Evolutionary conservation across 2,329 filamentous ascomycete species (phyloP), one percentile per base, ranked within the genome.

Genomic region (Beauveria scarabaeidicola): DNA sequence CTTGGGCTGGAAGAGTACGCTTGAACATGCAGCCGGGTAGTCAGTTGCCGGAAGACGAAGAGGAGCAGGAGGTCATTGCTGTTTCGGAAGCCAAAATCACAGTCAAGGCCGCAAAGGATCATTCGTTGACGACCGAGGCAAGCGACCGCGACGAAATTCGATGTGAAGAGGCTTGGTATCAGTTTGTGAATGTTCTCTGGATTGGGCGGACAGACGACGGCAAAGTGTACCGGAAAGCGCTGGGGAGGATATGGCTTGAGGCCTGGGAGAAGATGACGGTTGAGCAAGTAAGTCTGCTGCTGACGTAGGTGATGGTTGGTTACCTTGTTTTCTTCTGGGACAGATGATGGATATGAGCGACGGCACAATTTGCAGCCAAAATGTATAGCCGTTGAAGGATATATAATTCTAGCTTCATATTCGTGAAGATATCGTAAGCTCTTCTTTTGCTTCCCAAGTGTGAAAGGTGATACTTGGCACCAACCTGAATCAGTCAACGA

Each of bases 101-200:
- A 19, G 15, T 40, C n/a, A 38, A 23, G 4, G 50, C 52, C 25
- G 52, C 52, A 8, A 15, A 47, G 17, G 19, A 40, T 1, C 29
- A 54, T 19, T 9, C 23, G 1, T 9, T 21, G n/a, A 43, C 36
- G 32, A 54, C 38, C 5, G 60, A 61, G 25, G 32, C 47, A 8
- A 15, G 11, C n/a, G 51, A 61, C 17, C 19, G 55, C 6, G 41
- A 58, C 3, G 55, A 61, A 9, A 41, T 61, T 25, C 41, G 17
- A 27, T 6, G 5, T 3, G 48, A 5, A 5, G 8, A 50, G 0
- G 27, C 1, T n/a, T 41, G 21, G 29, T 61, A 61, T 41, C 6
- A 36, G 6, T 58, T 58, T 55, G 60, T 61, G 19, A 61, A 59
- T 55, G 55, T 61, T 23, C 19, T 61, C 13, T 61, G 60, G 60